A percentile compares a stretch with the other conserved stretches of the same genome.
Conservation (phyloP, 2,329 filamentous ascomycete species). For the Neofusicoccum sp. region DNA sequence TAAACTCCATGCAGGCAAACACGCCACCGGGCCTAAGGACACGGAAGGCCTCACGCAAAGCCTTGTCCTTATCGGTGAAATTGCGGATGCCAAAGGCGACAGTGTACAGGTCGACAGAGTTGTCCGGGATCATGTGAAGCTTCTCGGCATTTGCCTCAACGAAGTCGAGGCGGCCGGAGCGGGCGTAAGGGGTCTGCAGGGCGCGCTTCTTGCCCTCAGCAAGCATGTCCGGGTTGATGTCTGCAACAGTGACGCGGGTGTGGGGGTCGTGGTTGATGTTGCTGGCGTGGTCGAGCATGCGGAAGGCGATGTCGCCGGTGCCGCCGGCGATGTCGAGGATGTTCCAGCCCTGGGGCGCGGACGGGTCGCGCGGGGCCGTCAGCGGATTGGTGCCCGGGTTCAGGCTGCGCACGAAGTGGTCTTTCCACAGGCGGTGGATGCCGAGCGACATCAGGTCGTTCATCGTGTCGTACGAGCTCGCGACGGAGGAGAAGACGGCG, state of each 20-base stretch:
- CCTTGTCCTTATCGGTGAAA: slow-evolving; percentile 87
- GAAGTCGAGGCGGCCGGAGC: slow-evolving; percentile 64
- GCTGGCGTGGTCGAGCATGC: slow-evolving; percentile 86
- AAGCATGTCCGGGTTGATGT: slow-evolving; percentile 97
- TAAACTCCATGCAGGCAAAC: slow-evolving; percentile 96
- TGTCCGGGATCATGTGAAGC: slow-evolving; percentile 65
- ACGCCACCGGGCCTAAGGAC: slow-evolving; percentile 93
- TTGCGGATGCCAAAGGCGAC: slow-evolving; percentile 98
- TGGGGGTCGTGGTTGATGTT: slow-evolving; percentile 76
- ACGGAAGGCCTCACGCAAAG: slow-evolving; percentile 79
- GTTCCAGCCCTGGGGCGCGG: slow-evolving; percentile 56
- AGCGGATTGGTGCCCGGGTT: slow-evolving; percentile 71
- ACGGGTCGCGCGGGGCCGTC: slow-evolving; percentile 37
- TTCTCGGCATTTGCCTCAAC: slow-evolving; percentile 88
- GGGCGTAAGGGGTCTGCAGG: slow-evolving; percentile 61
- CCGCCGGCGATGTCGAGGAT: slow-evolving; percentile 97
- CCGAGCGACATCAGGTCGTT: slow-evolving; percentile 99
- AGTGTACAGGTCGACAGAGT: slow-evolving; percentile 90
- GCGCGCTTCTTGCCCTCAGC: slow-evolving; percentile 83
- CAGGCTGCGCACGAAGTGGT: slow-evolving; percentile 89
- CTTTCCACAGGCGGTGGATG: slow-evolving; percentile 95
- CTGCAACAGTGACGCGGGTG: slow-evolving; percentile 85
- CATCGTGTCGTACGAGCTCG: slow-evolving; percentile 94
- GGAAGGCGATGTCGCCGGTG: slow-evolving; percentile 97
- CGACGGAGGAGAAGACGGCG: slow-evolving; percentile 92